A percentile compares a stretch with the other conserved stretches of the same genome.
These are phyloP conservation scores for Fraxinus cuspidata DNA, from an alignment of 257 asterid genomes.

Conservation along the genomic window DNA sequence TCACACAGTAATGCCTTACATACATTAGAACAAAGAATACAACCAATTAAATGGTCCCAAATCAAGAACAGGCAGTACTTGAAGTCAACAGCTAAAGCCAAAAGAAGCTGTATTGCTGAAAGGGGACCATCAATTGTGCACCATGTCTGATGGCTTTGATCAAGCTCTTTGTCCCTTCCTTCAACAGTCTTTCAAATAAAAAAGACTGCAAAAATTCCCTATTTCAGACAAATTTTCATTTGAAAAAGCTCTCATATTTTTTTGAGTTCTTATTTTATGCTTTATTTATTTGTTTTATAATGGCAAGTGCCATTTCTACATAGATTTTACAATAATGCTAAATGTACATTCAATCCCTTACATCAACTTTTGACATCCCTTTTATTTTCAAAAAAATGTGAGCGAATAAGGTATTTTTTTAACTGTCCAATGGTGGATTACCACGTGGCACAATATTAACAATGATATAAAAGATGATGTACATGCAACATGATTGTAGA, in stretches of 20 bases:
- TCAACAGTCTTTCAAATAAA: conserved; percentile 27
- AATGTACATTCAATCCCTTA: no score
- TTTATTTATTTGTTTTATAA: neutral
- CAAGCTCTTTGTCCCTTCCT: conserved; percentile 35
- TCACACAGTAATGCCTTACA: neutral
- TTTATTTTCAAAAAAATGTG: no score
- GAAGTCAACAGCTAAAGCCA: conserved; percentile 44
- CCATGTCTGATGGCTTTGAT: conserved; percentile 31
- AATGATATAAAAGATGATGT: no score
- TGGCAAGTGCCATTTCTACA: neutral
- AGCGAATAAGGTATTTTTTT: no score
- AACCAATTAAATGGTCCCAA: conserved; percentile 33
- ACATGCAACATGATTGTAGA: no score
- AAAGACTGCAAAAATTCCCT: conserved; percentile 22
- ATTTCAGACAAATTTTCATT: conserved; percentile 22
- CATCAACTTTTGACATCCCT: no score
- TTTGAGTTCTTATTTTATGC: neutral
- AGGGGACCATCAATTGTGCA: conserved; percentile 49
- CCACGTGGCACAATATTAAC: no score
- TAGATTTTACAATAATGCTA: no score
- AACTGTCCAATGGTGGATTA: no score
- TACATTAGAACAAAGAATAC: conserved; percentile 6
- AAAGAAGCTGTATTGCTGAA: conserved; percentile 40
- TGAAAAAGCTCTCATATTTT: neutral
- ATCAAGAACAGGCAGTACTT: conserved; percentile 24